Evolutionary conservation across 257 asterid genomes (phyloP).

Genomic region (Salvia splendens): DNA sequence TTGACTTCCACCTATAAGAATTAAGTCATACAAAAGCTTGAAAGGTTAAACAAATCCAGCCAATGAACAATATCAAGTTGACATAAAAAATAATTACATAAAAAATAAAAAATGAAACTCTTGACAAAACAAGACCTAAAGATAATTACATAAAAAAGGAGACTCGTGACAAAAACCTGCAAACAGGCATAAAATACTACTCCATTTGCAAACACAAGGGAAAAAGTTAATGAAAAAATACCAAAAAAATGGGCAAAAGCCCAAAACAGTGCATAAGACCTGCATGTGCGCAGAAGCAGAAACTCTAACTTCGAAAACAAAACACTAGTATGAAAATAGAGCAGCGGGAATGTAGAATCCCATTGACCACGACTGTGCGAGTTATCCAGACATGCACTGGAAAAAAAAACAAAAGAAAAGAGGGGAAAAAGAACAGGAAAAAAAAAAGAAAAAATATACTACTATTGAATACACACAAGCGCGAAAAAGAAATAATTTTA

Average conservation of each 20-base stretch:
- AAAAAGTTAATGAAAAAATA: neutral
- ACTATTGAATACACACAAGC: conserved; percentile 7
- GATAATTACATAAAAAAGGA: neutral
- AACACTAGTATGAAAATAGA: neutral
- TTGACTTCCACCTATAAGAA: conserved; percentile 81
- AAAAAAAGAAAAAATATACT: neutral
- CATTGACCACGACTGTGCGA: neutral
- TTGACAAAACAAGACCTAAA: neutral
- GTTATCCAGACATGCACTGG: conserved; percentile 25
- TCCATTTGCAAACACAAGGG: neutral
- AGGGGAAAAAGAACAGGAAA: neutral
- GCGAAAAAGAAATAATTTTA: neutral
- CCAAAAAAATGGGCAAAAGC: neutral
- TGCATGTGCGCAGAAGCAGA: neutral
- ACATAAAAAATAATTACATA: neutral
- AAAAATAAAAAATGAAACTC: neutral
- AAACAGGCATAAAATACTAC: neutral
- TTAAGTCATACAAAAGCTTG: conserved; percentile 20
- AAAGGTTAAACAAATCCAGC: conserved; percentile 18
- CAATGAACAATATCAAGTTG: neutral
- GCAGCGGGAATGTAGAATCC: conserved; percentile 10
- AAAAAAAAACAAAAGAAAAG: neutral
- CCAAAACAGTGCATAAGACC: conserved; percentile 5
- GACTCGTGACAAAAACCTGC: conserved; percentile 7
- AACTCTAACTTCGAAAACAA: neutral